Evolutionary conservation across 2,329 filamentous ascomycete genomes (phyloP).

Genomic region (Fusarium buharicum): DNA sequence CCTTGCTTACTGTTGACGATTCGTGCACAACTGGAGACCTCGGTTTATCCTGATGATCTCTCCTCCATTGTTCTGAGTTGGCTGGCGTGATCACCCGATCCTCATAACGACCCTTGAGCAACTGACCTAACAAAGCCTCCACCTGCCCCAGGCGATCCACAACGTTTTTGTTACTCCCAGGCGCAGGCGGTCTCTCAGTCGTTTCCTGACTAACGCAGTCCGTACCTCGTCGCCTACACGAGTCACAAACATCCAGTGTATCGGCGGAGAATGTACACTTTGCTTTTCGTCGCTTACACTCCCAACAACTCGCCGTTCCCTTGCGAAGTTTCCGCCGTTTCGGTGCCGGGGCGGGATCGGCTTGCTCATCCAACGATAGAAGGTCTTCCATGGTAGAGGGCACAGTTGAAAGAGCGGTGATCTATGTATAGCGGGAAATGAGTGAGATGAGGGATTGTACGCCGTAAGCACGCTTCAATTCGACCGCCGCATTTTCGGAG

Average conservation of each 20-base stretch:
- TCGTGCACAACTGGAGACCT: neutral
- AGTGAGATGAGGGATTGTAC: neutral
- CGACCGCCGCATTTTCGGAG: constrained; percentile 35
- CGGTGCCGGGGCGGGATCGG: constrained; percentile 4
- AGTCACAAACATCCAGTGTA: constrained; percentile 54
- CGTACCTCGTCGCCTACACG: constrained; percentile 57
- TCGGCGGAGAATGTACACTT: constrained; percentile 58
- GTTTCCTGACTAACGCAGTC: constrained; percentile 62
- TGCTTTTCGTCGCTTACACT: constrained; percentile 66
- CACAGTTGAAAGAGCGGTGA: neutral
- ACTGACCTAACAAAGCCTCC: constrained; percentile 50
- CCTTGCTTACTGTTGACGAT: neutral
- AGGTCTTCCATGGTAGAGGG: constrained; percentile 21
- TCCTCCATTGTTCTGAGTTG: neutral
- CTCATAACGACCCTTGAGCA: constrained; percentile 30
- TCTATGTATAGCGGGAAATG: neutral
- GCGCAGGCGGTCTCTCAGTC: constrained; percentile 46
- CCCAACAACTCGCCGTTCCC: constrained; percentile 68
- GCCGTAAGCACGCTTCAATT: neutral
- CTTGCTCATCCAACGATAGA: constrained; percentile 8
- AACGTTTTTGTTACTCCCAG: constrained; percentile 30
- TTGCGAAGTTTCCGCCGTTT: constrained; percentile 56
- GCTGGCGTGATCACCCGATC: neutral
- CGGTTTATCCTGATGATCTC: neutral
- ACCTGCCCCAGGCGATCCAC: constrained; percentile 50